These are phyloP conservation scores for Ulmus americana DNA, from an alignment of 331 rosid species.

Conservation along the genomic window DNA sequence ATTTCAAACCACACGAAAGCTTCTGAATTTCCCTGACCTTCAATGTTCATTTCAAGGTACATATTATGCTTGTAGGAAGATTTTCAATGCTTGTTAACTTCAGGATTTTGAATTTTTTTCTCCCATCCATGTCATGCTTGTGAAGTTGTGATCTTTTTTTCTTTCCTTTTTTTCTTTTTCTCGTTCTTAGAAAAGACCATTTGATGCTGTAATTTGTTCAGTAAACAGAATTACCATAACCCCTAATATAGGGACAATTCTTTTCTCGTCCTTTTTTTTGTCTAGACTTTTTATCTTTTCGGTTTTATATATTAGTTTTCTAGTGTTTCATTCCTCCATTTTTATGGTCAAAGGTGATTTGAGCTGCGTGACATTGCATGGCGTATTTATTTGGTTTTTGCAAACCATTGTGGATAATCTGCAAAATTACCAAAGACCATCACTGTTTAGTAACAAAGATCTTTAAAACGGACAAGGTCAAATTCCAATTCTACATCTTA, in stretches of 20 bases:
- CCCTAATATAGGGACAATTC: neutral
- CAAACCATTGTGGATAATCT: too few species aligned
- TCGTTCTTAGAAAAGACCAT: neutral
- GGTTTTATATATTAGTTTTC: too few species aligned
- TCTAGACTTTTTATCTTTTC: neutral
- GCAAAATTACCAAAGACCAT: too few species aligned
- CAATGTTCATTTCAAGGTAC: slow-evolving; percentile 7
- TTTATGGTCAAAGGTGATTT: too few species aligned
- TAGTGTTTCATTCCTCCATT: too few species aligned
- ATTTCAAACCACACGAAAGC: neutral
- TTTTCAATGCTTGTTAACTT: neutral
- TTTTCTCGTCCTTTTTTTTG: neutral
- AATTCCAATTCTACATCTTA: too few species aligned
- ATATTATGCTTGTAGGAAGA: neutral
- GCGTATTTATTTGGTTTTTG: too few species aligned
- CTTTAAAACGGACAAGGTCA: too few species aligned
- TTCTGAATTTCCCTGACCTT: neutral
- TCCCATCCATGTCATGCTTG: neutral
- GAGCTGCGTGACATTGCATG: too few species aligned
- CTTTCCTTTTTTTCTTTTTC: neutral
- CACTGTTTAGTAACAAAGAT: too few species aligned
- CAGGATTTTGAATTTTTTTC: neutral
- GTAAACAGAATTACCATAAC: neutral
- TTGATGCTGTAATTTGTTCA: neutral
- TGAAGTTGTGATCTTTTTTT: neutral